phyloP scores from a whole-genome alignment of 202 grass and related monocot species.

The Musa balbisiana region DNA sequence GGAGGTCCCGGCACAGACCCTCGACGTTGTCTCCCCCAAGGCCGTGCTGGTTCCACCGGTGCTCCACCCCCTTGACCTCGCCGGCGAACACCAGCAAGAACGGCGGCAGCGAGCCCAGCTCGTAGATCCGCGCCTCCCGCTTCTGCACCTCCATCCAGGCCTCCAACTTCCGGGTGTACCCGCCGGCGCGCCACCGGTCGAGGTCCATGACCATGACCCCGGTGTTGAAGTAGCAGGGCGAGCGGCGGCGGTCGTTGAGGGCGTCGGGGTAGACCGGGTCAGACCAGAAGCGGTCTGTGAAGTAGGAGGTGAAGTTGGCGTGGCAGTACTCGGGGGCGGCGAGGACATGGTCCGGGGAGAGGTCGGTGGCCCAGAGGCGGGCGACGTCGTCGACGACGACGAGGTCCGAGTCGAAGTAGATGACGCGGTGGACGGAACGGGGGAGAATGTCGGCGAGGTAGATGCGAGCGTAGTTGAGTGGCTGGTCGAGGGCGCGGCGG shows the following conservation, averaged over 20 bases:
- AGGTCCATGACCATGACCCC: conserved; percentile 97
- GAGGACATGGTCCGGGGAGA: conserved; percentile 48
- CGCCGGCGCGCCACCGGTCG: conserved; percentile 54
- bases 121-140: conserved; percentile 79
- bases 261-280: conserved; percentile 37
- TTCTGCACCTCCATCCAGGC: conserved; percentile 68
- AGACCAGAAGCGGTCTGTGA: conserved; percentile 74
- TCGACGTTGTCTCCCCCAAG: conserved; percentile 88
- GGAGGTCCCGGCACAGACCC: conserved; percentile 78
- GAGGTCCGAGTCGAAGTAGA: conserved; percentile 91
- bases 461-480: conserved; percentile 97
- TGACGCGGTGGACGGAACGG: conserved; percentile 49
- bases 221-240: conserved; percentile 95
- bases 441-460: conserved; percentile 89
- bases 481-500: conserved; percentile 92
- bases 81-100: conserved; percentile 89
- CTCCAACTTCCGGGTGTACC: conserved; percentile 69
- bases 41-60: conserved; percentile 94
- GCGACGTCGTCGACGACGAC: conserved; percentile 91
- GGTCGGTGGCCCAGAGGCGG: conserved; percentile 70
- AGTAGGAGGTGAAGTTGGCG: conserved; percentile 92
- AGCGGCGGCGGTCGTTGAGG: conserved; percentile 48
- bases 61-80: conserved; percentile 80
- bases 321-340: conserved; percentile 92
- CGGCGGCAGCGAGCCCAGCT: conserved; percentile 77